Percentiles rank a stretch among this genome's conserved stretches.
Conservation (phyloP, 1,139 yeast genomes). For the Kluyveromyces sp. region DNA sequence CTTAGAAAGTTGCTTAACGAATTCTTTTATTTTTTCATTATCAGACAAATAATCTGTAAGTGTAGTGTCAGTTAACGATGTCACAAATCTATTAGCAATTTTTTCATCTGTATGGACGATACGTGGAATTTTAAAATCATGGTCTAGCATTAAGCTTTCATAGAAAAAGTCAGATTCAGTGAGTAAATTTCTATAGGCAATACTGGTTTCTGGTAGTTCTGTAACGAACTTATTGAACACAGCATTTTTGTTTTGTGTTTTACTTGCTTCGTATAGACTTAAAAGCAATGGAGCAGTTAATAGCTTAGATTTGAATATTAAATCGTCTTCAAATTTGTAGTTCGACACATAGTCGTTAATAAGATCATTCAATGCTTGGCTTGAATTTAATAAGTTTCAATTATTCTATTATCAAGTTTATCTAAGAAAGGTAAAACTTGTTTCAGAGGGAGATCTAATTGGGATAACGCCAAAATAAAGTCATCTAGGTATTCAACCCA, state of each 20-base stretch:
- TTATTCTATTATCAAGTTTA: slow-evolving; percentile 13
- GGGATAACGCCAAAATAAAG: slow-evolving; percentile 20
- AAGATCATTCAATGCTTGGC: slow-evolving; percentile 24
- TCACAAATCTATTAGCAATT: slow-evolving; percentile 16
- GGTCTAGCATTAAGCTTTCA: slow-evolving; percentile 14
- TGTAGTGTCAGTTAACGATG: not conserved
- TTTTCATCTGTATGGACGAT: slow-evolving; percentile 10
- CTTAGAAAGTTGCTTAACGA: not conserved
- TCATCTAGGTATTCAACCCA: slow-evolving; percentile 22
- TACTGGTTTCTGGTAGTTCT: not conserved
- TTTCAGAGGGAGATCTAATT: slow-evolving; percentile 15
- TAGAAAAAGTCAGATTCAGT: slow-evolving; percentile 19
- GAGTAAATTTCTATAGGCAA: slow-evolving; percentile 12
- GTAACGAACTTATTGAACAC: not conserved
- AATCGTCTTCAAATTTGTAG: slow-evolving; percentile 23
- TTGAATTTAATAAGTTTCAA: slow-evolving; percentile 19
- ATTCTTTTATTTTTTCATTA: not conserved
- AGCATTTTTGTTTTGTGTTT: slow-evolving; percentile 3
- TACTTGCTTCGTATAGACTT: slow-evolving; percentile 20
- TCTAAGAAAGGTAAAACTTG: slow-evolving; percentile 18
- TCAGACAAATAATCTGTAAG: not conserved
- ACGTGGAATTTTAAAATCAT: slow-evolving; percentile 12
- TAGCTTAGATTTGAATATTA: slow-evolving; percentile 26
- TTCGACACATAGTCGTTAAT: slow-evolving; percentile 26
- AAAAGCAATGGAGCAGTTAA: slow-evolving; percentile 24